Base-by-base conservation (phyloP, 371 early-diverging fungal species). In the Blastocladiella emersonii region DNA sequence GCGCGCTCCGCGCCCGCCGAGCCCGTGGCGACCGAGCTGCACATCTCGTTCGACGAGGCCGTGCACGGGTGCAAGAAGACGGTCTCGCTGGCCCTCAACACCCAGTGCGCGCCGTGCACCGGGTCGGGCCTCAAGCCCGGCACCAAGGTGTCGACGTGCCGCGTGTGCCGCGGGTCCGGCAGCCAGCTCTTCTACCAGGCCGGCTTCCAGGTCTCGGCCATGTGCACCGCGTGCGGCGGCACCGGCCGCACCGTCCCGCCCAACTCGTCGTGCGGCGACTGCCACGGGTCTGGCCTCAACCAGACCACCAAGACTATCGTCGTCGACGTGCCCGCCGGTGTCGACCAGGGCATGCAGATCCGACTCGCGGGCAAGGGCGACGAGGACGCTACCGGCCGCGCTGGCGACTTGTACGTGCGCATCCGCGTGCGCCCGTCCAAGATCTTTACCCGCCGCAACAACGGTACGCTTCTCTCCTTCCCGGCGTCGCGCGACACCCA, bases 21-120 rank as follows among this genome's bases (percentile, higher is more conserved):
- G 45, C 77, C 78, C 66, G 27, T 43, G 35, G 68, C 80, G 75
- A 66, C 72, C 7, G 72, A 73, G 15, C 65, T 86, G 66, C 74
- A 73, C 19, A 75, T 95, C 27, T 62, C 83, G 6, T 95, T 94
- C 67, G 89, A 91, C 91, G 92, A 93, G 34, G 91, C 93, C 7
- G 89, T 85, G 34, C 85, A 84, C 57, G 96, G 96, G 32, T 63
- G 82, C 0, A 78, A 76, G 39, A 86, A 82, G 65, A 67, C 69
- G 19, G 73, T 94, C 32, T 72, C 70, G 34, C 82, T 87, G 43
- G 73, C 80, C 41, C 76, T 81, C 19, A 76, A 91, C 39, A 72
- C 77, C 6, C 73, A 72, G 25, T 95, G 96, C 72, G 70, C 73
- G 21, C 78, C 88, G 1, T 95, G 95, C 66, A 69, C 78, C 53